Percentiles rank a stretch among this genome's conserved stretches.
phyloP scores from a whole-genome alignment of 83 land plant species.

The Picea abies region DNA sequence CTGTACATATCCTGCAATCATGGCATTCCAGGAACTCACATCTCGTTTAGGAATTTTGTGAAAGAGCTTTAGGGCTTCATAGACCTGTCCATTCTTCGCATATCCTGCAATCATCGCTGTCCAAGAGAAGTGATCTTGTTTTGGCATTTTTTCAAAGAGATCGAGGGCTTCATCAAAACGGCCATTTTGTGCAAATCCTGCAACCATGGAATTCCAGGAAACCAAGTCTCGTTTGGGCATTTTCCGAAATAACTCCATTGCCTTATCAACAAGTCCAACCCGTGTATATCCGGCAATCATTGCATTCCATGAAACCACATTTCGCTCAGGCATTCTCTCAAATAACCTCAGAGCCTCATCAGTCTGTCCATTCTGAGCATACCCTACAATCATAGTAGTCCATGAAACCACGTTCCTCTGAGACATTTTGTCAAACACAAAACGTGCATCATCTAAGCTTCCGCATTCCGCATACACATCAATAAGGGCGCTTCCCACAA shows the following conservation, averaged over 20 bases:
- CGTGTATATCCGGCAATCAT: conserved; percentile 19
- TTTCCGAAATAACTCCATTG: conserved; percentile 11
- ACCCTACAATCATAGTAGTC: conserved; percentile 27
- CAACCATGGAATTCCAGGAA: conserved; percentile 46
- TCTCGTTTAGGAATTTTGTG: not conserved
- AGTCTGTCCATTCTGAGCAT: conserved; percentile 12
- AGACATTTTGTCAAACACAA: not conserved
- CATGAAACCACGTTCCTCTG: conserved; percentile 6
- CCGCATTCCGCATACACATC: conserved; percentile 18
- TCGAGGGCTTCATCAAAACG: too few species aligned
- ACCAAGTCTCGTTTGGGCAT: conserved; percentile 19
- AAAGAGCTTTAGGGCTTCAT: conserved; percentile 3
- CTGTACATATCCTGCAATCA: not conserved
- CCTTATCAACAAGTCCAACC: conserved; percentile 19
- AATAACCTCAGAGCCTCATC: conserved; percentile 18
- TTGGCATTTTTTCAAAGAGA: too few species aligned
- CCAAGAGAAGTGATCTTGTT: too few species aligned
- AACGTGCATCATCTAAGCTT: not conserved
- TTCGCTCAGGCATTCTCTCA: conserved; percentile 19
- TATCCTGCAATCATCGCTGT: conserved; percentile 7
- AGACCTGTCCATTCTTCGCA: not conserved
- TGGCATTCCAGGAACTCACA: conserved; percentile 19
- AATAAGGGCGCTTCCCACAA: conserved; percentile 9
- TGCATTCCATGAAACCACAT: conserved; percentile 21
- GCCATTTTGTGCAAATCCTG: conserved; percentile 8